A percentile compares a stretch with the other conserved stretches of the same genome.
Evolutionary conservation across 805 yeast species (phyloP).

Genomic region (Metschnikowia lochheadii): DNA sequence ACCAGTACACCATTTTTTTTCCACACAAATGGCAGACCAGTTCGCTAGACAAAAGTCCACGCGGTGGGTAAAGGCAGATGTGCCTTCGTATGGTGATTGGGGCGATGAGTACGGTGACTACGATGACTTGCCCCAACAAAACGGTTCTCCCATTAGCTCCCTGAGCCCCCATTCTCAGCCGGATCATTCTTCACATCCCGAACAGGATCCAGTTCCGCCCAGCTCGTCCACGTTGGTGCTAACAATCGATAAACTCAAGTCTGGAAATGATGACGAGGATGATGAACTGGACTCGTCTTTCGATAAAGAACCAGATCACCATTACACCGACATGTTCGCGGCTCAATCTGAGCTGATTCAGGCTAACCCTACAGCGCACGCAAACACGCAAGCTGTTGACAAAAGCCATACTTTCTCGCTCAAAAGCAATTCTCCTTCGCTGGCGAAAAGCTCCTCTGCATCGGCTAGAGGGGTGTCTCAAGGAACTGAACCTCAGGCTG

Average conservation of each 20-base stretch:
- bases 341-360: neutral
- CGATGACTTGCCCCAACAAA: conserved; percentile 25
- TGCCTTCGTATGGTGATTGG: conserved; percentile 43
- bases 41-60: conserved; percentile 42
- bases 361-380: neutral
- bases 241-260: conserved; percentile 27
- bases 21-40: conserved; percentile 25
- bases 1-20: neutral
- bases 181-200: neutral
- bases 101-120: conserved; percentile 31
- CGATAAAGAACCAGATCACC: neutral
- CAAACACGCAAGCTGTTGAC: neutral
- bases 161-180: neutral
- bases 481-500: too few relatives aligned
- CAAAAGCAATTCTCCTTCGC: neutral
- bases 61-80: conserved; percentile 42
- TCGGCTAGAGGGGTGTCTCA: neutral
- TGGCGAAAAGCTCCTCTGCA: neutral
- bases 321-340: neutral
- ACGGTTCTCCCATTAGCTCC: neutral
- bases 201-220: neutral
- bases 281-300: conserved; percentile 9
- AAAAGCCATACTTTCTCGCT: neutral
- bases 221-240: conserved; percentile 24
- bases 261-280: neutral